Percentiles rank a stretch among this genome's conserved stretches.
phyloP scores from a whole-genome alignment of 192 early-diverging fungal species.

The Backusella mclennaniae region DNA sequence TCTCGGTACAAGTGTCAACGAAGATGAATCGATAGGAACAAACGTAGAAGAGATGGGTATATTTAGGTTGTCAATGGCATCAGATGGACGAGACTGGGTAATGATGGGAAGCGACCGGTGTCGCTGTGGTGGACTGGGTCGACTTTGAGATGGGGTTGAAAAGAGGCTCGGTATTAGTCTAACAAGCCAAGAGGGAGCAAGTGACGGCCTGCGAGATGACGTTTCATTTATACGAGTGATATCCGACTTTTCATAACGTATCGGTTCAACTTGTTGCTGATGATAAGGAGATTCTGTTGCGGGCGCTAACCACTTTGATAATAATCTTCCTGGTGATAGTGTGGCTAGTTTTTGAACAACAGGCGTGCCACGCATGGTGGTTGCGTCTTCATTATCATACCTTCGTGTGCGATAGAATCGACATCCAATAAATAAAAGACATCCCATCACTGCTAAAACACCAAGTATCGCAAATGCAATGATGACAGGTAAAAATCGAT shows the following conservation, averaged over 20 bases:
- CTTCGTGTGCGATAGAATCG: background rate
- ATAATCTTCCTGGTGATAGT: background rate
- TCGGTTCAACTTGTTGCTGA: background rate
- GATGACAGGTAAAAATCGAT: conserved; percentile 9
- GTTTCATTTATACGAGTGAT: conserved; percentile 11
- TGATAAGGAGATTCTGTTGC: background rate
- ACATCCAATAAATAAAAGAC: background rate
- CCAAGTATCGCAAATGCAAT: conserved; percentile 16
- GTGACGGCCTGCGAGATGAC: background rate
- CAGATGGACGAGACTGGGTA: background rate
- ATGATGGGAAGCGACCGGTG: background rate
- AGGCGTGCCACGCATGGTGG: background rate
- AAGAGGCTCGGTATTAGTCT: conserved; percentile 2
- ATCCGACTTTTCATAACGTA: conserved; percentile 16
- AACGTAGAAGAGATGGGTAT: conserved; percentile 18
- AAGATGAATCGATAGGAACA: conserved; percentile 20
- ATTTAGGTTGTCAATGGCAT: conserved; percentile 5
- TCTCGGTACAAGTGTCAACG: conserved; percentile 24
- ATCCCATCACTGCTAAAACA: background rate
- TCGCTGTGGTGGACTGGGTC: background rate
- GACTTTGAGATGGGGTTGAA: background rate
- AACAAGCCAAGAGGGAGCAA: conserved; percentile 5
- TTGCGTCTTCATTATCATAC: background rate
- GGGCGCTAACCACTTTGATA: background rate
- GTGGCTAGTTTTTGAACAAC: background rate